Evolutionary conservation across 2,329 filamentous ascomycete species (phyloP), one percentile per base, ranked within the genome.

Genomic region (Incumbomyces lentus): DNA sequence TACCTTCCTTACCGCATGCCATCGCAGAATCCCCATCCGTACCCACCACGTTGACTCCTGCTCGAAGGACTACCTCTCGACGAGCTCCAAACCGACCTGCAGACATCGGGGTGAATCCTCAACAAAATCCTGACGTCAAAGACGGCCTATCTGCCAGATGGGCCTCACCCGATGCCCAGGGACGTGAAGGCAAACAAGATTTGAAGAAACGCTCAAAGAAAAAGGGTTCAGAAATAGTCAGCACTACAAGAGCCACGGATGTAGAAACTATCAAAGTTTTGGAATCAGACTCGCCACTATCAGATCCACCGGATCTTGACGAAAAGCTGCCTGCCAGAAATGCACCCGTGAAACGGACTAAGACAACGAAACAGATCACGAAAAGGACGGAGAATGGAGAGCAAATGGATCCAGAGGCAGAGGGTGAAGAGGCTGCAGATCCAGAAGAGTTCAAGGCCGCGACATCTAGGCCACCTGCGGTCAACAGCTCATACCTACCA

Each of bases 401-500:
- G 29, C 39, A 44, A 8, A 49, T 36, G 16, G 73, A 79, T 58
- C 72, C 73, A 14, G 78, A 81, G 59, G 73, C 66, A 1, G 73
- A 76, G 14, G 65, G 67, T 6, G 72, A 73, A 43, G 66, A 74
- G 17, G 62, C 62, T 3, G 67, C 70, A 8, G 72, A 77, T 18
- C 69, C 74, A 34, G 73, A 76, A 55, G 77, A 81, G 55, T 64
- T 81, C 41, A 71, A 76, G 52, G 71, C 74, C 55, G 78, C 78
- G 16, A 57, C 75, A 18, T 71, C 73, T 7, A 72, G 86, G 46
- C 76, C 82, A 11, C 86, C 87, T 6, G 78, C 88, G 0, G 79
- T 94, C 13, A 84, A 95, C 59, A 95, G 87, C 60, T 77, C 78
- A 53, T 86, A 82, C 58, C 71, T 95, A 16, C 90, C 90, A 18